Conservation (phyloP, 192 early-diverging fungal genomes). For the Globomyces pollinis-pini region DNA sequence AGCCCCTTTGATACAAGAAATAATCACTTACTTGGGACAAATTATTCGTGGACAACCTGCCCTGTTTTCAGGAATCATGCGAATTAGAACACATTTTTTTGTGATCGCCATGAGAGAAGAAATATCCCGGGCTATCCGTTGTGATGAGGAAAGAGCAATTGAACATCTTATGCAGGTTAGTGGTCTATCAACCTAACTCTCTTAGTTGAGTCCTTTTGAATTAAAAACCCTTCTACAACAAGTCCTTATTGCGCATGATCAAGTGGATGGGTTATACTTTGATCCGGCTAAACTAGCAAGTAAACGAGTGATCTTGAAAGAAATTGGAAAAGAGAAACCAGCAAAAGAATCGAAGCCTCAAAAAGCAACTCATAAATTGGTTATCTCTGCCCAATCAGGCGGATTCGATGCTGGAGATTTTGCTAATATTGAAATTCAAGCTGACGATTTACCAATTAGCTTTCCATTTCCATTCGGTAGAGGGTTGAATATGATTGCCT, state of each 20-base stretch:
- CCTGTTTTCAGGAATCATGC: conserved; percentile 77
- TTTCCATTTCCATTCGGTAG: conserved; percentile 50
- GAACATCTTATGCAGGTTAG: conserved; percentile 67
- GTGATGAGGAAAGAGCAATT: conserved; percentile 70
- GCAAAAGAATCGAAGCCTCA: conserved; percentile 11
- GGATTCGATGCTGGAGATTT: conserved; percentile 72
- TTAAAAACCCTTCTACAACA: conserved; percentile 66
- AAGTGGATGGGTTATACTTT: background rate
- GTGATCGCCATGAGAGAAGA: conserved; percentile 84
- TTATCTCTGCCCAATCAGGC: conserved; percentile 59
- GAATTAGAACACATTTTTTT: conserved; percentile 72
- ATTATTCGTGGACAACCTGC: conserved; percentile 57
- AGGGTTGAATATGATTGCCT: conserved; percentile 68
- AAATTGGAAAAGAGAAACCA: conserved; percentile 9
- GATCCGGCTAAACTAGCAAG: conserved; percentile 9
- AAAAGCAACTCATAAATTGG: conserved; percentile 35
- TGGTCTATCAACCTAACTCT: conserved; percentile 10
- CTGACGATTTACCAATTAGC: conserved; percentile 31
- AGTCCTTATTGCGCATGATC: conserved; percentile 48
- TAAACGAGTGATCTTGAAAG: conserved; percentile 11
- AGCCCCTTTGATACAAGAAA: conserved; percentile 74
- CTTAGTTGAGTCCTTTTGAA: conserved; percentile 67
- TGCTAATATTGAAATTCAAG: conserved; percentile 49
- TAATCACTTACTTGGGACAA: conserved; percentile 70
- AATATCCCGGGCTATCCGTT: conserved; percentile 62